Evolutionary conservation across 108 stramenopile genomes (phyloP).

Genomic region (Nitzschia sp.): DNA sequence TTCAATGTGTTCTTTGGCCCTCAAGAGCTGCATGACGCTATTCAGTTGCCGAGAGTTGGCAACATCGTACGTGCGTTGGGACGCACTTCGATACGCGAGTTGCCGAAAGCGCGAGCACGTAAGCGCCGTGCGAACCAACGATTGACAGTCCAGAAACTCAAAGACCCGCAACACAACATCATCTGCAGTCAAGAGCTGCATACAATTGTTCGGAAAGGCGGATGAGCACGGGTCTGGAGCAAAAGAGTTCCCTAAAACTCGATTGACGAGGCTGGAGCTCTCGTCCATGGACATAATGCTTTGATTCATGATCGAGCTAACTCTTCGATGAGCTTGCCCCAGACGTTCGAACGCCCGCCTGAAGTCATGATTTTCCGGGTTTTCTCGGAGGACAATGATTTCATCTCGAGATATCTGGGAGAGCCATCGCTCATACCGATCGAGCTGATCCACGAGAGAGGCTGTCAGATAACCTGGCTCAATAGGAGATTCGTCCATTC

Average conservation of each 20-base stretch:
- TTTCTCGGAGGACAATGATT: slow-evolving; percentile 51
- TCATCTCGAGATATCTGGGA: slow-evolving; percentile 71
- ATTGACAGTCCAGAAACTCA: slow-evolving; percentile 68
- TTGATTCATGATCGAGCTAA: slow-evolving; percentile 47
- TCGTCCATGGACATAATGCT: slow-evolving; percentile 17
- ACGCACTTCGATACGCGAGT: slow-evolving; percentile 51
- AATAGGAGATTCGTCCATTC: neutral
- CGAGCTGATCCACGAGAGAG: slow-evolving; percentile 46
- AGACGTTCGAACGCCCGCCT: slow-evolving; percentile 58
- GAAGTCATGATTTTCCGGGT: slow-evolving; percentile 63
- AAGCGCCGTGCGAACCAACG: slow-evolving; percentile 48
- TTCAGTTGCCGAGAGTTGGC: slow-evolving; percentile 49
- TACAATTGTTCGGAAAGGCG: slow-evolving; percentile 34
- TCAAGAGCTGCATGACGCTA: slow-evolving; percentile 60
- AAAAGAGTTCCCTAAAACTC: neutral
- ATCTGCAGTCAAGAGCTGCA: slow-evolving; percentile 65
- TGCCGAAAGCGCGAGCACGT: slow-evolving; percentile 71
- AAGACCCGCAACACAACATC: slow-evolving; percentile 67
- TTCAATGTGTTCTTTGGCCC: slow-evolving; percentile 79
- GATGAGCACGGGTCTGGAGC: slow-evolving; percentile 4
- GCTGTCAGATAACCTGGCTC: neutral
- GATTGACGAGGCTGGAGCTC: neutral
- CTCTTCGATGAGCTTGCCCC: slow-evolving; percentile 60
- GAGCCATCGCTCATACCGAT: slow-evolving; percentile 68
- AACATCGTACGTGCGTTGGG: slow-evolving; percentile 54